phyloP scores from a whole-genome alignment of 495 filamentous ascomycete species.

The Hyphodiscus hymeniophilus region DNA sequence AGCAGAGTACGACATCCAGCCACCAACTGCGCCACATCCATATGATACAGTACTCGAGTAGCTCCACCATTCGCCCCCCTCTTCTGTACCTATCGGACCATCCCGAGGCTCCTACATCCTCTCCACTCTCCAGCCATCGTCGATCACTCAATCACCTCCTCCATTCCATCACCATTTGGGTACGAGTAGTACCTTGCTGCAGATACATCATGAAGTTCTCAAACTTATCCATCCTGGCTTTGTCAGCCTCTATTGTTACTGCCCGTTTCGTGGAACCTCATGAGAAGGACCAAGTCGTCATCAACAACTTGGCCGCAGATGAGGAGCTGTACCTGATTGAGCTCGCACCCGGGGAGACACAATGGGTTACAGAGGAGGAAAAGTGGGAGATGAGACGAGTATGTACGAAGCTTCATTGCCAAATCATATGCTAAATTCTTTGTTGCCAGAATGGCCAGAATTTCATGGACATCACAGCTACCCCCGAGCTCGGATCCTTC shows the following conservation, averaged over 20 bases:
- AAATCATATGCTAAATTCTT: neutral
- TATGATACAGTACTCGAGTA: too few species aligned
- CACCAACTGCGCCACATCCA: neutral
- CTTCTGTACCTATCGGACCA: too few species aligned
- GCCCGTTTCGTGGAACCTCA: slow-evolving; percentile 43
- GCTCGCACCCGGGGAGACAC: slow-evolving; percentile 71
- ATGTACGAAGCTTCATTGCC: slow-evolving; percentile 26
- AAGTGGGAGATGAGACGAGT: slow-evolving; percentile 88
- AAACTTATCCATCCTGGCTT: slow-evolving; percentile 33
- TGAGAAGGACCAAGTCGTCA: slow-evolving; percentile 33
- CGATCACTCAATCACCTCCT: too few species aligned
- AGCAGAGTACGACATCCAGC: neutral
- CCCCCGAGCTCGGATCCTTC: slow-evolving; percentile 44
- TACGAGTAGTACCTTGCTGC: too few species aligned
- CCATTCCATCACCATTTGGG: too few species aligned
- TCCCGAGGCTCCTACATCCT: too few species aligned
- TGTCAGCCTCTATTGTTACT: slow-evolving; percentile 35
- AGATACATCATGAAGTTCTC: slow-evolving; percentile 33
- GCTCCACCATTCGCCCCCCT: too few species aligned
- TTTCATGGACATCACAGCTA: slow-evolving; percentile 92
- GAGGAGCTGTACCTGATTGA: slow-evolving; percentile 63
- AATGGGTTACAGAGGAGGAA: slow-evolving; percentile 87
- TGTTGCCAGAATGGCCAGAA: slow-evolving; percentile 61
- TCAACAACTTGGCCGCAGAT: slow-evolving; percentile 21
- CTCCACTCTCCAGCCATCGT: too few species aligned